Evolutionary conservation across 352 stramenopile species (phyloP).

Genomic region (Pythium volutum): DNA sequence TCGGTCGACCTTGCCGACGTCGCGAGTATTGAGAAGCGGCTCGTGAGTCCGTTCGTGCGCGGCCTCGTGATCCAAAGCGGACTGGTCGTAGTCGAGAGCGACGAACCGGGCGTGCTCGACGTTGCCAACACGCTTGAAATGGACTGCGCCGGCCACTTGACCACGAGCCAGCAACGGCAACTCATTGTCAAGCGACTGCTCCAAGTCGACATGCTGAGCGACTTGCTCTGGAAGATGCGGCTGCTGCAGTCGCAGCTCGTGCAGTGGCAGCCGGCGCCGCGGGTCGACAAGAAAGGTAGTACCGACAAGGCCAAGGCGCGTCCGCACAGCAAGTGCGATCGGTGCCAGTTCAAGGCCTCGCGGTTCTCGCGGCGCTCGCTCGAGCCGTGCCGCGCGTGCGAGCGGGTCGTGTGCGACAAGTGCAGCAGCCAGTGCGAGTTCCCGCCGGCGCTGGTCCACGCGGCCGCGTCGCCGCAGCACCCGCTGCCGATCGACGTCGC

Average conservation of each 20-base stretch:
- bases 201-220: constrained; percentile 13
- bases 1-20: constrained; percentile 23
- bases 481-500: background rate
- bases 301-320: constrained; percentile 10
- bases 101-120: constrained; percentile 20
- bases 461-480: background rate
- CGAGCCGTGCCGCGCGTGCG: constrained; percentile 14
- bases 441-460: background rate
- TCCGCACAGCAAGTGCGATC: constrained; percentile 3
- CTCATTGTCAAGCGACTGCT: constrained; percentile 22
- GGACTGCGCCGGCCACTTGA: constrained; percentile 19
- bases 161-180: constrained; percentile 8
- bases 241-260: constrained; percentile 16
- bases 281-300: too few species aligned
- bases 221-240: constrained; percentile 22
- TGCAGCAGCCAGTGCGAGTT: constrained; percentile 19
- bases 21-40: constrained; percentile 3
- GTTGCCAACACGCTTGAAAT: constrained; percentile 19
- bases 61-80: constrained; percentile 25
- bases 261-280: background rate
- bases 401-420: constrained; percentile 19
- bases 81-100: constrained; percentile 19
- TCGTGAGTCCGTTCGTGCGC: constrained; percentile 21
- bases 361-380: constrained; percentile 14
- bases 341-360: constrained; percentile 13